Conservation (phyloP, 129 eudicot species). For the Gnaphalium uliginosum region DNA sequence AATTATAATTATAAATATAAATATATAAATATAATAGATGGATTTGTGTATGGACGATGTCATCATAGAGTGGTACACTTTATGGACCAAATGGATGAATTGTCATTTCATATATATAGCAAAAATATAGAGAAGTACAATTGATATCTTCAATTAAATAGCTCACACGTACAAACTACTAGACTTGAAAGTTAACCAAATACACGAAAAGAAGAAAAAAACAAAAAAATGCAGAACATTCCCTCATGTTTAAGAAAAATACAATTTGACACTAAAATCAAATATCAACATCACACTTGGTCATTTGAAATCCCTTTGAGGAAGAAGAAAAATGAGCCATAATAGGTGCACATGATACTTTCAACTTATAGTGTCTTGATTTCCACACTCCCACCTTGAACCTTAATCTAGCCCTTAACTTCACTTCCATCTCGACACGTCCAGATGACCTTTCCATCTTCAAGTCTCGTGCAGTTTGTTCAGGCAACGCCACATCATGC, state of each 20-base stretch:
- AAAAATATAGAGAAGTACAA: neutral
- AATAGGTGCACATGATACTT: conserved; percentile 59
- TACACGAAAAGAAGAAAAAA: neutral
- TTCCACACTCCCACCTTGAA: conserved; percentile 75
- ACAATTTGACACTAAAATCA: conserved; percentile 22
- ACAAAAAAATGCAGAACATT: conserved; percentile 7
- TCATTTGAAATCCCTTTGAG: conserved; percentile 40
- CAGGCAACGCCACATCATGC: conserved; percentile 40
- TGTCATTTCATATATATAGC: neutral
- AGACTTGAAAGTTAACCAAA: conserved; percentile 25
- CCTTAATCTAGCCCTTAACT: conserved; percentile 56
- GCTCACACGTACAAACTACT: conserved; percentile 36
- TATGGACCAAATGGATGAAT: neutral
- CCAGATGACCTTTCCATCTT: conserved; percentile 57
- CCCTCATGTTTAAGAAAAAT: conserved; percentile 23
- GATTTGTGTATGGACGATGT: neutral
- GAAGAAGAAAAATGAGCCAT: conserved; percentile 44
- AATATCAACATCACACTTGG: conserved; percentile 58
- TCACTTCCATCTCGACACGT: conserved; percentile 51
- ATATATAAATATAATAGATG: too few relatives aligned
- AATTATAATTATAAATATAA: too few relatives aligned
- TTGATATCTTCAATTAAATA: conserved; percentile 5
- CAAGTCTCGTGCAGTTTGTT: conserved; percentile 37
- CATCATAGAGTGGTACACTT: neutral
- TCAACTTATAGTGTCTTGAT: conserved; percentile 55